These are phyloP conservation scores for Amaranthus hypochondriacus DNA, from an alignment of 148 eudicot species.

Conservation along the genomic window DNA sequence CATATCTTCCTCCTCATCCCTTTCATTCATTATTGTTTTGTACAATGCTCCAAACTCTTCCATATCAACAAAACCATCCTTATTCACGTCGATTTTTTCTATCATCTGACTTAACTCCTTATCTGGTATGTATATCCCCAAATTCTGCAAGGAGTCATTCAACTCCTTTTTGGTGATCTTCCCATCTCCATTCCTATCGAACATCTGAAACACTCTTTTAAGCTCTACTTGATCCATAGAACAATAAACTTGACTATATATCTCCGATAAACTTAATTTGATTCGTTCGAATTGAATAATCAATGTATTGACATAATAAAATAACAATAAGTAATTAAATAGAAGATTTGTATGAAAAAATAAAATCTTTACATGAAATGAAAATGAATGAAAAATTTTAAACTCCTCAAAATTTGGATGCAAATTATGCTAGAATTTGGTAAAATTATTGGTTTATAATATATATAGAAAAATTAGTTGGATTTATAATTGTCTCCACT, in stretches of 20 bases:
- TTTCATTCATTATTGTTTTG: slow-evolving; percentile 58
- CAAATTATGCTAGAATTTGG: not conserved
- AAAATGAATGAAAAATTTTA: not conserved
- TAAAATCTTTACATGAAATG: not conserved
- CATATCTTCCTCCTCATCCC: slow-evolving; percentile 82
- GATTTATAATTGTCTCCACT: too few relatives aligned
- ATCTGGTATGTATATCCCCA: slow-evolving; percentile 63
- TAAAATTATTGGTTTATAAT: too few relatives aligned
- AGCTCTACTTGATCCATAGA: slow-evolving; percentile 62
- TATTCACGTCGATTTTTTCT: slow-evolving; percentile 59
- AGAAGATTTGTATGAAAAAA: not conserved
- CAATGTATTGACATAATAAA: not conserved
- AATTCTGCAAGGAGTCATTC: slow-evolving; percentile 51
- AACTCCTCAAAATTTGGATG: not conserved
- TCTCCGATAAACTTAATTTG: not conserved
- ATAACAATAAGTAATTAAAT: not conserved
- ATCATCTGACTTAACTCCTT: slow-evolving; percentile 66
- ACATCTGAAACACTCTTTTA: slow-evolving; percentile 65
- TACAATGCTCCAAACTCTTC: slow-evolving; percentile 75
- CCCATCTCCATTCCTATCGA: slow-evolving; percentile 72
- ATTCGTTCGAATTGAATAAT: not conserved
- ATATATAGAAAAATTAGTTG: too few relatives aligned
- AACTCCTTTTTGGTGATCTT: slow-evolving; percentile 58
- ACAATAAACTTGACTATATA: too few relatives aligned
- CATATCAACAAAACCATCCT: slow-evolving; percentile 67